Base-by-base conservation (phyloP, 768 basidiomycete genomes). In the Termitomyces sp. region DNA sequence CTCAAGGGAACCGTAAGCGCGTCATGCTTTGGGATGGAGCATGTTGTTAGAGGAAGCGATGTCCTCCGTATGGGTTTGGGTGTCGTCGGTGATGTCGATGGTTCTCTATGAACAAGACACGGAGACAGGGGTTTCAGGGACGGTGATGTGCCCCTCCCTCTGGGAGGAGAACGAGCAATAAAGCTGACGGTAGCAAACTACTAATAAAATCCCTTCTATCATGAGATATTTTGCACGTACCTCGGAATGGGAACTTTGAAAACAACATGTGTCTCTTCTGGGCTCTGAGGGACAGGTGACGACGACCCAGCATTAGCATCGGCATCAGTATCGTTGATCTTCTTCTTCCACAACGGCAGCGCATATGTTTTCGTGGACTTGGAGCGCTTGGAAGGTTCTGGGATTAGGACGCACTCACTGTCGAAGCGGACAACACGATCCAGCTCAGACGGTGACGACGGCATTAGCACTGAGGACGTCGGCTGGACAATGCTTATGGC, bases 381-480 rank as follows among this genome's bases (percentile, higher is more conserved):
- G 26, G 83, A 77, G 28, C 78, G 70, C 54, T 76, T 81, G 4
- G 75, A 71, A 51, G 72, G 71, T 16, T 87, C 81, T n/a, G 89
- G 89, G 56, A 92, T 91, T 64, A 92, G 79, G 4, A 88, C 74
- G 58, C 90, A 91, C 64, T 86, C 80, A 54, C 76, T 74, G 74
- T 91, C 82, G 71, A 92, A 92, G 56, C 89, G 80, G 4, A 91
- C 90, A 24, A 75, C 62, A 51, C 75, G 72, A 58, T 39, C 55
- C 46, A 54, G 31, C 31, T 59, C 55, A 51, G 52, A 20, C 4
- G 50, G 52, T 9, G 46, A 51, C 51, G 51, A 50, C 46, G 61
- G 44, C 36, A 62, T 51, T 5, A 57, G 36, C 29, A 58, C 54
- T 20, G 63, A 53, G 44, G 60, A 60, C 15, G 55, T 31, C 54